These are phyloP conservation scores for Cladophialophora exuberans DNA, from an alignment of 2,329 filamentous ascomycete species.

Conservation along the genomic window DNA sequence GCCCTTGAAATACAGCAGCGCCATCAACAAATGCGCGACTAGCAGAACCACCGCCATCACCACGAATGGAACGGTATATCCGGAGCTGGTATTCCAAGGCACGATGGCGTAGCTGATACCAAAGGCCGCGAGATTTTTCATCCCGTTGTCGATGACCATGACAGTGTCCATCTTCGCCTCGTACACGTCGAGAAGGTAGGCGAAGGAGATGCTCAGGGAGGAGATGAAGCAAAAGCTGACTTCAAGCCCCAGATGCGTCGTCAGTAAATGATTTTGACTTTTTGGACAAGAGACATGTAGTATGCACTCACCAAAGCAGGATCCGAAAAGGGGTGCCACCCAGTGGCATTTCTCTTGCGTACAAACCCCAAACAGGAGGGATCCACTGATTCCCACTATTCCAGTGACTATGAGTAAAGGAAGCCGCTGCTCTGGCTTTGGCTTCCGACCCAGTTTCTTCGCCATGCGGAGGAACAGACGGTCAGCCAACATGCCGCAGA, in stretches of 20 bases:
- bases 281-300: background rate
- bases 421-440: conserved; percentile 19
- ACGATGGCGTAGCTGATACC: conserved; percentile 23
- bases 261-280: background rate
- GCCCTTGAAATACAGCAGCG: conserved; percentile 11
- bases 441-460: conserved; percentile 5
- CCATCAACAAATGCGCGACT: conserved; percentile 19
- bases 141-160: conserved; percentile 23
- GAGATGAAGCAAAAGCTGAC: conserved; percentile 21
- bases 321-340: conserved; percentile 18
- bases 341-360: conserved; percentile 21
- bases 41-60: conserved; percentile 19
- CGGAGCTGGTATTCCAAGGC: conserved; percentile 20
- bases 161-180: conserved; percentile 20
- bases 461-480: conserved; percentile 11
- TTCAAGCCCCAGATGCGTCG: background rate
- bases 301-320: conserved; percentile 14
- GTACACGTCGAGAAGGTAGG: conserved; percentile 21
- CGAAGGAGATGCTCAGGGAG: conserved; percentile 17
- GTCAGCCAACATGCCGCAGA: conserved; percentile 20
- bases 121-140: conserved; percentile 22
- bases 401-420: conserved; percentile 18
- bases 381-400: conserved; percentile 13
- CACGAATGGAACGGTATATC: conserved; percentile 19
- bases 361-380: conserved; percentile 19